A percentile compares a stretch with the other conserved stretches of the same genome.
phyloP scores from a whole-genome alignment of 495 filamentous ascomycete genomes.

The Penicillium samsonianum region DNA sequence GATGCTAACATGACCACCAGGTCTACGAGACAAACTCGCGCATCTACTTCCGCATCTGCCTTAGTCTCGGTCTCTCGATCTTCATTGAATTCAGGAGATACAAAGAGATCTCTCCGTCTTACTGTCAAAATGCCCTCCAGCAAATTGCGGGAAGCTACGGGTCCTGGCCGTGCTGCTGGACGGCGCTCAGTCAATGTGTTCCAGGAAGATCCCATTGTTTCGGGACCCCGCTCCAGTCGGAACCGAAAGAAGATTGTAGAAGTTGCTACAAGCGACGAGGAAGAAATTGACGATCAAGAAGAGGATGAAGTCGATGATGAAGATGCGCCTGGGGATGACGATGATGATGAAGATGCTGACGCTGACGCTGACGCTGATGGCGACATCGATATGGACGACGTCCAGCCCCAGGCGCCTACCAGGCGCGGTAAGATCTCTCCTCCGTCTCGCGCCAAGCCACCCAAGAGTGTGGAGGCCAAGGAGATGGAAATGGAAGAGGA shows the following conservation, averaged over 20 bases:
- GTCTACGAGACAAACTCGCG: slow-evolving; percentile 38
- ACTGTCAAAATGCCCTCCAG: slow-evolving; percentile 83
- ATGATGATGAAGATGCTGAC: slow-evolving; percentile 60
- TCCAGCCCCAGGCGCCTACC: slow-evolving; percentile 42
- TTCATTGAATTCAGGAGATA: slow-evolving; percentile 56
- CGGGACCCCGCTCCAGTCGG: slow-evolving; percentile 62
- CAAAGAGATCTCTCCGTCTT: slow-evolving; percentile 66
- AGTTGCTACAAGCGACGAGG: slow-evolving; percentile 59
- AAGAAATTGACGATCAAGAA: slow-evolving; percentile 57
- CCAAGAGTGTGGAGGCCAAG: slow-evolving; percentile 59
- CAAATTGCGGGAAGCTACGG: slow-evolving; percentile 77
- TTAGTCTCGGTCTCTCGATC: slow-evolving; percentile 57
- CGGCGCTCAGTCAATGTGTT: slow-evolving; percentile 51
- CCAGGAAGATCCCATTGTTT: slow-evolving; percentile 58
- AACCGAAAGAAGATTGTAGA: slow-evolving; percentile 70
- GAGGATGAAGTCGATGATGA: slow-evolving; percentile 62
- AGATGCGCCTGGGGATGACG: slow-evolving; percentile 59
- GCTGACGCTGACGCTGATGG: slow-evolving; percentile 48
- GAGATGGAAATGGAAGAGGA: slow-evolving; percentile 59
- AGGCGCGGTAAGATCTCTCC: slow-evolving; percentile 36
- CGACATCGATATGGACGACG: slow-evolving; percentile 59
- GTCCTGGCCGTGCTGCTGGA: slow-evolving; percentile 32
- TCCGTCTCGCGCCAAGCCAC: slow-evolving; percentile 35
- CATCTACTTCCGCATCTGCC: slow-evolving; percentile 30
- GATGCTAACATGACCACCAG: slow-evolving; percentile 43